Base-by-base conservation (phyloP, 2,329 filamentous ascomycete genomes). In the Biscogniauxia mediterranea region DNA sequence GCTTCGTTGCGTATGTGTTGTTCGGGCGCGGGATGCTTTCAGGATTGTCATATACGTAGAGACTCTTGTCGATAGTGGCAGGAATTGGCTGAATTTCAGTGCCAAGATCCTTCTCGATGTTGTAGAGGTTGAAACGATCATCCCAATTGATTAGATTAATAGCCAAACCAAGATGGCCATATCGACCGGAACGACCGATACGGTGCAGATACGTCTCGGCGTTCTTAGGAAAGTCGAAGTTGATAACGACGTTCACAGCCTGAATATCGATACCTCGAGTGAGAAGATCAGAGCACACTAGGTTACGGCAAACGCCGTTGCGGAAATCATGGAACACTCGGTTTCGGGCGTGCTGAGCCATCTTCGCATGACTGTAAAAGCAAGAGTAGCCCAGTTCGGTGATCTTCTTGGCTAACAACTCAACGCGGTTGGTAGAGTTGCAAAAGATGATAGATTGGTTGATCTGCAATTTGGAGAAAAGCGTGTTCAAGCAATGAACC, bases 371-470 rank as follows among this genome's bases (percentile, higher is more conserved):
- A 69, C 94, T 98, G 81, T 99, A 99, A 81, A 98, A 99, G 81
- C 95, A 99, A 1, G 95, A 99, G 79, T 99, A 99, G 67, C 95
- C 95, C 67, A 99, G 87, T 77, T 99, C 96, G 54, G 96, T 99
- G 73, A 99, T 99, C 79, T 99, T 99, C 84, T 99, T 99, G 56
- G 95, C 95, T 25, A 99, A 86, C 57, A 99, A 84, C 79, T 99
- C 95, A 63, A 99, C 95, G 67, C 95, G 92, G 77, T 98, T 98
- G 58, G 95, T 99, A 50, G 95, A 99, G 79, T 99, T 99, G 81
- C 95, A 99, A 82, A 99, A 99, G 76, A 99, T 99, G 81, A 99
- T 99, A 65, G 96, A 99, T 81, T 99, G 95, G 80, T 99, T 99
- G 81, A 99, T 99, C 79, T 99, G 94, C 17, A 99, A 87, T 79